Base-by-base conservation (phyloP, 2,329 filamentous ascomycete genomes). In the Colletotrichum sp. region DNA sequence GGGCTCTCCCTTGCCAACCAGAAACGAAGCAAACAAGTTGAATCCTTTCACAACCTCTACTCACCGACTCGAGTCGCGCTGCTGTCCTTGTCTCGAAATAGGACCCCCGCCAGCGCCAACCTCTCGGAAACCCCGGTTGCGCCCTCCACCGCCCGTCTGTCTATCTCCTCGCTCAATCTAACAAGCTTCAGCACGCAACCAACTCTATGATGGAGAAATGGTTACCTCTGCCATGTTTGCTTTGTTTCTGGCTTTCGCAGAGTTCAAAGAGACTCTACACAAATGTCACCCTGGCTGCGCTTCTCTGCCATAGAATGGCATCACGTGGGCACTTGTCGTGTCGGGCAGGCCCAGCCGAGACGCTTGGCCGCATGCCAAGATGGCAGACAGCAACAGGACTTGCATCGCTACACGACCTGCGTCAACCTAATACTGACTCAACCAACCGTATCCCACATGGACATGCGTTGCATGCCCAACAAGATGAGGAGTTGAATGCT, bases 41-140 rank as follows among this genome's bases (percentile, higher is more conserved):
- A 55, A 15, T 44, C 36, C 32, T 72, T 72, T 72, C 69, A 63
- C 32, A 52, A 52, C 44, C 44, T 22, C 30, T 55, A 22, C 44
- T 68, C 73, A 73, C 64, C 70, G 70, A 65, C 73, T 76, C 57
- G 70, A 73, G 64, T 64, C 64, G 63, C 44, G 44, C 44, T 22
- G 44, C 27, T 69, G 57, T 69, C 59, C 73, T 29, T 49, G 63
- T 63, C 57, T 29, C 52, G 36, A 75, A 39, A 32, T 59, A 29
- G 25, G 22, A 25, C 59, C 19, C 69, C 69, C 34, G 61, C 55
- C 69, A 68, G 57, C 69, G 63, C 65, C 59, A 39, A 73, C 74
- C 59, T 57, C 64, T 73, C 74, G 74, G 70, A 27, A 68, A 65
- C 70, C 70, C 70, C 74, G 70, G 74, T 44, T 64, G 57, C 25